These are phyloP conservation scores for Rhizopogon salebrosus DNA, from an alignment of 768 basidiomycete species.

Conservation along the genomic window DNA sequence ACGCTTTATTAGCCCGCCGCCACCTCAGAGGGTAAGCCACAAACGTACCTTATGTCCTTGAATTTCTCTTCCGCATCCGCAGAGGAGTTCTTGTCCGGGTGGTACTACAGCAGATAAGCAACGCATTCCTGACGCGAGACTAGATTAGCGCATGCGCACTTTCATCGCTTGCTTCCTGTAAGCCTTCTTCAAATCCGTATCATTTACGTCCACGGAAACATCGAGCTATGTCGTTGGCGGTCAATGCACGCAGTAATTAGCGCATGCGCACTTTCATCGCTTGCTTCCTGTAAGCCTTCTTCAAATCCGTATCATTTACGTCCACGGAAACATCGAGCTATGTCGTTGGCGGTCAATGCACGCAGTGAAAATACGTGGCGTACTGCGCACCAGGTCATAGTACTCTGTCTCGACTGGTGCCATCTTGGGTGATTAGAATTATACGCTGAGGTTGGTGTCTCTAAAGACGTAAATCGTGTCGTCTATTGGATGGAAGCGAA, in stretches of 20 bases:
- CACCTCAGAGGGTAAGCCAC: neutral
- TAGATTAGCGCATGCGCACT: slow-evolving; percentile 39
- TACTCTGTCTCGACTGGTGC: slow-evolving; percentile 89
- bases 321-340: slow-evolving; percentile 72
- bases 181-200: slow-evolving; percentile 87
- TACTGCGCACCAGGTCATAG: slow-evolving; percentile 68
- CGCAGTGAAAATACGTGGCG: neutral
- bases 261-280: slow-evolving; percentile 92
- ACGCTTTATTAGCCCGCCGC: slow-evolving; percentile 8
- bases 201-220: slow-evolving; percentile 67
- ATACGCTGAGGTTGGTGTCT: neutral
- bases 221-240: slow-evolving; percentile 45
- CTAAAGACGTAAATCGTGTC: slow-evolving; percentile 1
- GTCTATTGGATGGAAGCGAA: slow-evolving; percentile 3
- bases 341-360: neutral
- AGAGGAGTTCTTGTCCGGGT: slow-evolving; percentile 92
- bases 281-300: slow-evolving; percentile 92
- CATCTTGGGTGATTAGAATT: slow-evolving; percentile 36
- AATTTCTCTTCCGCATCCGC: slow-evolving; percentile 95
- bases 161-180: slow-evolving; percentile 94
- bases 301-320: slow-evolving; percentile 74
- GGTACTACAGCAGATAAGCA: slow-evolving; percentile 49
- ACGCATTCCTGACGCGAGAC: neutral
- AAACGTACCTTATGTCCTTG: slow-evolving; percentile 83
- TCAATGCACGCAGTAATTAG: neutral